Evolutionary conservation across 2,329 filamentous ascomycete genomes (phyloP).

Genomic region (Rhynchosporium graminicola): DNA sequence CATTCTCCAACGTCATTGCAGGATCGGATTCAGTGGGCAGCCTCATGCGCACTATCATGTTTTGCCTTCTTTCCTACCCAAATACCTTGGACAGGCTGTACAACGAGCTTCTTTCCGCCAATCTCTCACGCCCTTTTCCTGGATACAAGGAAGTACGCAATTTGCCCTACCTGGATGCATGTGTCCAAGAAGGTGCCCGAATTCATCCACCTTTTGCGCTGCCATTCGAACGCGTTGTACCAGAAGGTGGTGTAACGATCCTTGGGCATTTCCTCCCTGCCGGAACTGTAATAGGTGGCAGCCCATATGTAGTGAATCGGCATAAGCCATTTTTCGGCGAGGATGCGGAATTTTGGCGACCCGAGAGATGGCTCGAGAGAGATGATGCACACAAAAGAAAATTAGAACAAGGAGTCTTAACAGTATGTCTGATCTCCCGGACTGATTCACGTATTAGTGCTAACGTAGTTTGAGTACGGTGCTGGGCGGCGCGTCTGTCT

Average conservation of each 20-base stretch:
- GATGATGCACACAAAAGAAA: background rate
- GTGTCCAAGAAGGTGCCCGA: background rate
- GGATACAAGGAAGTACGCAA: background rate
- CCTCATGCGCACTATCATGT: background rate
- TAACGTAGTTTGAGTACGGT: background rate
- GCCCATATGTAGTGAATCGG: background rate
- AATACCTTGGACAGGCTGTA: background rate
- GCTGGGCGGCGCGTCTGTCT: background rate
- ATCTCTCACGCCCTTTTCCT: too few relatives aligned
- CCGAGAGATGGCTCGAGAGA: background rate
- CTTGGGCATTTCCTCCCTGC: background rate
- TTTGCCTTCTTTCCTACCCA: background rate
- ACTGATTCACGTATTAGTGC: background rate
- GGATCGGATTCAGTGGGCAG: background rate
- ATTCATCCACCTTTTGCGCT: background rate
- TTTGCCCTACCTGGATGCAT: background rate
- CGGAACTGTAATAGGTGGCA: background rate
- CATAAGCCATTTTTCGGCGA: background rate
- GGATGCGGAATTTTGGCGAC: background rate
- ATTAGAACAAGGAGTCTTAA: background rate
- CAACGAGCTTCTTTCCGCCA: background rate
- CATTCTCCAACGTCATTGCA: background rate
- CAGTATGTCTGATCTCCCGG: slow-evolving; percentile 2
- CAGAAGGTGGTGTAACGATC: background rate
- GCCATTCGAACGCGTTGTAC: background rate